Evolutionary conservation across 176 grass and related monocot species (phyloP).

Genomic region (Microstegium vimineum): DNA sequence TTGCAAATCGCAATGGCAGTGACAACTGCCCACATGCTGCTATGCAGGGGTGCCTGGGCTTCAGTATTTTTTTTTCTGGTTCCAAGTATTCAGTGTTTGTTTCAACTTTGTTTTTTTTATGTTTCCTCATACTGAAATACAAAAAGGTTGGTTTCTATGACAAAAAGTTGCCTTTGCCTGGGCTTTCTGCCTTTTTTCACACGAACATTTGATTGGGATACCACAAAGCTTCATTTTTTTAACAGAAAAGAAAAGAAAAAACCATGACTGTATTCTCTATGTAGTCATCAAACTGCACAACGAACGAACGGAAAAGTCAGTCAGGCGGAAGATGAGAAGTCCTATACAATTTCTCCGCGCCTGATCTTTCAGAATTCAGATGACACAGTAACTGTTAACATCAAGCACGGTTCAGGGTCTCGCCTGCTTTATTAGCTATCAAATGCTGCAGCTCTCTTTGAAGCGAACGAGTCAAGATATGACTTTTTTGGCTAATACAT

Average conservation of each 20-base stretch:
- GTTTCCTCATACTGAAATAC: too few species aligned
- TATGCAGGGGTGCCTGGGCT: not conserved
- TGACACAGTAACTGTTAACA: not conserved
- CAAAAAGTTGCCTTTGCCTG: not conserved
- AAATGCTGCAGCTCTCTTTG: constrained; percentile 1
- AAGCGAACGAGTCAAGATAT: constrained; percentile 20
- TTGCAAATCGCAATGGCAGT: not conserved
- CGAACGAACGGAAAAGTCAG: not conserved
- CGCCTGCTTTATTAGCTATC: not conserved
- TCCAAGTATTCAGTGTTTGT: not conserved
- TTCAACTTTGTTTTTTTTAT: not conserved
- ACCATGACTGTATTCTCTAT: not conserved
- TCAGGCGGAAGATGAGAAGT: not conserved
- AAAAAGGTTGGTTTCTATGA: not conserved
- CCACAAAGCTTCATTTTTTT: not conserved
- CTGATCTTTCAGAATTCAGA: not conserved
- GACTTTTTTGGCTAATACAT: not conserved
- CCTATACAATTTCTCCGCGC: not conserved
- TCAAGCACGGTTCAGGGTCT: not conserved
- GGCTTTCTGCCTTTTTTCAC: not conserved
- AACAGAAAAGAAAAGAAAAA: too few species aligned
- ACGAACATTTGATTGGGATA: not conserved
- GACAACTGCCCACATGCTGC: not conserved
- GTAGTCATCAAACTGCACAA: too few species aligned
- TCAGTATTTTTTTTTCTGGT: too few species aligned